A percentile compares a stretch with the other conserved stretches of the same genome.
These are phyloP conservation scores for Herpotrichia juniperi DNA, from an alignment of 2,329 filamentous ascomycete genomes.

Conservation along the genomic window DNA sequence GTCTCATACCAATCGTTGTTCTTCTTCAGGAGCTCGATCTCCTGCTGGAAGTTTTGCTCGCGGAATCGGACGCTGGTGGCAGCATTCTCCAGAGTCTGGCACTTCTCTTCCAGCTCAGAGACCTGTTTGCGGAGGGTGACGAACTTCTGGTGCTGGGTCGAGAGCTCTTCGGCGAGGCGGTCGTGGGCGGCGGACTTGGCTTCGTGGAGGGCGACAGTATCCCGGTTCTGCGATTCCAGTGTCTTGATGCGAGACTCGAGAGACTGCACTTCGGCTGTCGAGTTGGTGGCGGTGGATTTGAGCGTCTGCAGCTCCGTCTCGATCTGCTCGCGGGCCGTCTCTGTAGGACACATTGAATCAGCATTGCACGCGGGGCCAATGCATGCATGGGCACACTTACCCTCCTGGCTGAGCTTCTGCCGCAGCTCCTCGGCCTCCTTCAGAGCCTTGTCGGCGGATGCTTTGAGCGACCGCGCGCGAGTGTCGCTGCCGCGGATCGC, in stretches of 20 bases:
- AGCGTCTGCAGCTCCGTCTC: slow-evolving; percentile 82
- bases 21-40: slow-evolving; percentile 84
- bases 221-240: slow-evolving; percentile 89
- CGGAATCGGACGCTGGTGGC: slow-evolving; percentile 85
- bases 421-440: slow-evolving; percentile 83
- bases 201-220: slow-evolving; percentile 86
- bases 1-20: slow-evolving; percentile 93
- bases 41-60: slow-evolving; percentile 87
- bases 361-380: slow-evolving; percentile 7
- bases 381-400: slow-evolving; percentile 56
- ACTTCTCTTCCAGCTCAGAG: slow-evolving; percentile 78
- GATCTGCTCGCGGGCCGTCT: slow-evolving; percentile 74
- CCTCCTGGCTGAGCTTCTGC: slow-evolving; percentile 80
- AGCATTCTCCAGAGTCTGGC: slow-evolving; percentile 81
- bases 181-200: slow-evolving; percentile 88
- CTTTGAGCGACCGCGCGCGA: slow-evolving; percentile 80
- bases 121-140: slow-evolving; percentile 84
- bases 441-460: slow-evolving; percentile 79
- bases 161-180: slow-evolving; percentile 82
- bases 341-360: slow-evolving; percentile 53
- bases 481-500: slow-evolving; percentile 83
- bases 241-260: slow-evolving; percentile 83
- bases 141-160: slow-evolving; percentile 86
- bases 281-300: slow-evolving; percentile 74
- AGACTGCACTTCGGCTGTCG: slow-evolving; percentile 75